Base-by-base conservation (phyloP, 495 filamentous ascomycete species). In the Annulohypoxylon bovei region DNA sequence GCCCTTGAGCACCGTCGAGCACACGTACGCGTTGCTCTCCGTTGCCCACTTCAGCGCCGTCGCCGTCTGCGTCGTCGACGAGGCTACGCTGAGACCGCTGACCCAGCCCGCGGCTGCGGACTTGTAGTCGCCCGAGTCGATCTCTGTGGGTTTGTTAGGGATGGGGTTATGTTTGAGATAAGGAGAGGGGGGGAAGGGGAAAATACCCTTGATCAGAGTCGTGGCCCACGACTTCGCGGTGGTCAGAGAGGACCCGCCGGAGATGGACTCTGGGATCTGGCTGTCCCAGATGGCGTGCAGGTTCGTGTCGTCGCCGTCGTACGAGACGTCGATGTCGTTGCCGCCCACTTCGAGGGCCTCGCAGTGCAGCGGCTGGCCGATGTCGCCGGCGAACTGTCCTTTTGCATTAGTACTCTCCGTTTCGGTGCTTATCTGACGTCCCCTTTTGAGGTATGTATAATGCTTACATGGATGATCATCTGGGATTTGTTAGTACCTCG, bases 281-380 rank as follows among this genome's bases (percentile, higher is more conserved):
- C 84, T 89, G 75, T 91, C 89, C 89, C 89, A 91, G 59, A 83
- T 80, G 1, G 87, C 74, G 74, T 91, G 89, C 4, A 91, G 80
- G 64, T 91, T 91, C 18, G 87, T 88, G 16, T 57, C 69, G 27
- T 81, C 78, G 14, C 84, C 83, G 33, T 83, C 73, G 74, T 85
- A 91, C 0, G 73, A 76, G 18, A 91, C 89, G n/a, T 77, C 54
- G 62, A 91, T 86, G 47, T 81, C 77, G 77, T 90, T 91, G 14
- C 87, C 88, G 28, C 89, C 89, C 2, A 82, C 68, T 6, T 84
- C 81, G 37, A 85, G 82, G 7, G 77, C 81, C 65, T 91, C 89
- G 65, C 85, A 84, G 72, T 91, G 89, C 0, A 91, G 81, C 0
- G 89, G 89, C 65, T 91, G 89, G 8, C 85, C 84, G 52, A 90